Evolutionary conservation across 2,329 filamentous ascomycete genomes (phyloP).

Genomic region (Arthrinium puccinioides): DNA sequence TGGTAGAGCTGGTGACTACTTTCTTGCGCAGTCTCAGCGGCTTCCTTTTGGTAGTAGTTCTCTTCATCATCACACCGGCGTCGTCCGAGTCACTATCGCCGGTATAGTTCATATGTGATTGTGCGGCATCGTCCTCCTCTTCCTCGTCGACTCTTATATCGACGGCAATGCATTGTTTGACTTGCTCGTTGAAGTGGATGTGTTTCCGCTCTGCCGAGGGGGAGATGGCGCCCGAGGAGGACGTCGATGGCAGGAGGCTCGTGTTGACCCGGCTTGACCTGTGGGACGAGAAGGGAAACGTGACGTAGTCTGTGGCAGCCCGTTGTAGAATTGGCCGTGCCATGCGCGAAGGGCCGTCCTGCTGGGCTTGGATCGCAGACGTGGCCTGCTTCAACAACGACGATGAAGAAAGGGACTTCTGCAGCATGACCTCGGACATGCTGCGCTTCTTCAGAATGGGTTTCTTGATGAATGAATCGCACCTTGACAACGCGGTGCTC

Average conservation of each 20-base stretch:
- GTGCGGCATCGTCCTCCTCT: conserved; percentile 55
- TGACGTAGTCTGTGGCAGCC: conserved; percentile 61
- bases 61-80: conserved; percentile 76
- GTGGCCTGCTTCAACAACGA: conserved; percentile 86
- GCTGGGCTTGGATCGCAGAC: conserved; percentile 77
- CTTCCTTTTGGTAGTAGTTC: conserved; percentile 48
- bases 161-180: conserved; percentile 91
- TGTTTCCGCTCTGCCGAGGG: conserved; percentile 66
- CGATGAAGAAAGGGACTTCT: conserved; percentile 79
- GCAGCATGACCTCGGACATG: conserved; percentile 92
- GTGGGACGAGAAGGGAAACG: conserved; percentile 55
- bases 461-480: conserved; percentile 70
- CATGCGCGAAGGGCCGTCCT: conserved; percentile 42
- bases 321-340: conserved; percentile 52
- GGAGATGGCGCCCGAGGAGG: conserved; percentile 62
- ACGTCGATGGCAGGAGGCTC: conserved; percentile 57
- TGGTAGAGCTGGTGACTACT: conserved; percentile 35
- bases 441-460: conserved; percentile 94
- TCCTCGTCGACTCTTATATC: conserved; percentile 77
- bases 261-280: conserved; percentile 55
- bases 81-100: conserved; percentile 66
- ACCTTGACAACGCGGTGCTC: conserved; percentile 41
- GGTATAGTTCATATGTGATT: conserved; percentile 27
- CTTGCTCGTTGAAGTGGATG: conserved; percentile 94
- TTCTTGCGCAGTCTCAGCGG: conserved; percentile 41